Conservation (phyloP, 805 yeast genomes). For the Metschnikowia reukaufii region DNA sequence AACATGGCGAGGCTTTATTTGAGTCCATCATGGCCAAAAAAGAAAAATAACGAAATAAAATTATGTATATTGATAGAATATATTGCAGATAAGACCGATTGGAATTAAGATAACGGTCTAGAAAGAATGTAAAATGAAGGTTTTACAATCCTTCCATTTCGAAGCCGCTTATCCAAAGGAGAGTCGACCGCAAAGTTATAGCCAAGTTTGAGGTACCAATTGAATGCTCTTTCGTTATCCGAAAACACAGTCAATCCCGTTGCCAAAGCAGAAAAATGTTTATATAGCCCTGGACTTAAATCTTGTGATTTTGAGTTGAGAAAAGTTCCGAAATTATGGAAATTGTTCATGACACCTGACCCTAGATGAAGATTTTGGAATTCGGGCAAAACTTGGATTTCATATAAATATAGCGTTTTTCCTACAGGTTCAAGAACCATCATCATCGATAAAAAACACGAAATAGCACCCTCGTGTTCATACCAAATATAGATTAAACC, state of each 20-base stretch:
- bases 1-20: no score
- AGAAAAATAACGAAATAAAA: neutral
- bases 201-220: constrained; percentile 45
- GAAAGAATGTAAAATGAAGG: constrained; percentile 45
- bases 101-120: neutral
- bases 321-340: constrained; percentile 33
- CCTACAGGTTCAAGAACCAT: constrained; percentile 38
- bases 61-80: neutral
- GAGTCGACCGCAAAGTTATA: constrained; percentile 41
- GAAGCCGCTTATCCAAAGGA: constrained; percentile 42
- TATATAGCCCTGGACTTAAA: neutral
- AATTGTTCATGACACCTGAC: constrained; percentile 29
- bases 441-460: constrained; percentile 50
- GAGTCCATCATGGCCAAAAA: no score
- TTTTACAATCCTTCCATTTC: constrained; percentile 39
- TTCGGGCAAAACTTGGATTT: constrained; percentile 46
- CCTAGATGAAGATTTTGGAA: constrained; percentile 43
- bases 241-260: constrained; percentile 52
- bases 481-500: constrained; percentile 48
- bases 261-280: constrained; percentile 23
- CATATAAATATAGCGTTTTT: constrained; percentile 50
- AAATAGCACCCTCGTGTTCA: constrained; percentile 4
- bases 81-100: no score
- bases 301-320: constrained; percentile 8
- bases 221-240: constrained; percentile 41